Conservation (phyloP, 306 rosid genomes). For the Vigna angularis region DNA sequence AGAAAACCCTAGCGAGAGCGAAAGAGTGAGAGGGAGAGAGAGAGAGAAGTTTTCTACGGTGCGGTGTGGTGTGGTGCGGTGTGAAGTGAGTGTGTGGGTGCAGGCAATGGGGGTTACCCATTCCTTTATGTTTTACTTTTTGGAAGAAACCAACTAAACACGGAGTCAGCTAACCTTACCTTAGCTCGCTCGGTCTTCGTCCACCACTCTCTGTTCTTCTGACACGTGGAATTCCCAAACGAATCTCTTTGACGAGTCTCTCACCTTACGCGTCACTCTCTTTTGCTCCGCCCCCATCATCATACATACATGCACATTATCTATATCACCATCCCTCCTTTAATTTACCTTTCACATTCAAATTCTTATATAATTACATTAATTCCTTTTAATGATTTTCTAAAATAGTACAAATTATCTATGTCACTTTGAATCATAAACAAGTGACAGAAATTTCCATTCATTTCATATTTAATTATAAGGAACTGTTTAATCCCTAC, state of each 20-base stretch:
- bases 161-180: conserved; percentile 38
- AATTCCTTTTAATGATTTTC: too few relatives aligned
- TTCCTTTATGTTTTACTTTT: conserved; percentile 27
- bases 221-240: conserved; percentile 59
- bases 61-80: conserved; percentile 8
- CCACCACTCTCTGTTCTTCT: conserved; percentile 25
- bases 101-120: conserved; percentile 15
- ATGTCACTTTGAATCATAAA: too few relatives aligned
- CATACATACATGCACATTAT: neutral
- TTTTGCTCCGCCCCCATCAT: neutral
- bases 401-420: too few relatives aligned
- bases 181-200: conserved; percentile 44
- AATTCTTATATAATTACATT: too few relatives aligned
- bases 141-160: conserved; percentile 30
- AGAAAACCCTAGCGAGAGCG: conserved; percentile 48
- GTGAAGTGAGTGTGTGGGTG: conserved; percentile 24
- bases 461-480: neutral
- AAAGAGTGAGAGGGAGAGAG: conserved; percentile 37
- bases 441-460: neutral
- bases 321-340: too few relatives aligned
- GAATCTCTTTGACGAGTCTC: conserved; percentile 46
- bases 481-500: too few relatives aligned
- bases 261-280: conserved; percentile 39
- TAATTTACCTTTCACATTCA: too few relatives aligned
- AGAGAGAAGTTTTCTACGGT: conserved; percentile 35